Percentiles rank a stretch among this genome's conserved stretches.
Conservation (phyloP, 192 early-diverging fungal genomes). For the Coemansia guatemalensis region DNA sequence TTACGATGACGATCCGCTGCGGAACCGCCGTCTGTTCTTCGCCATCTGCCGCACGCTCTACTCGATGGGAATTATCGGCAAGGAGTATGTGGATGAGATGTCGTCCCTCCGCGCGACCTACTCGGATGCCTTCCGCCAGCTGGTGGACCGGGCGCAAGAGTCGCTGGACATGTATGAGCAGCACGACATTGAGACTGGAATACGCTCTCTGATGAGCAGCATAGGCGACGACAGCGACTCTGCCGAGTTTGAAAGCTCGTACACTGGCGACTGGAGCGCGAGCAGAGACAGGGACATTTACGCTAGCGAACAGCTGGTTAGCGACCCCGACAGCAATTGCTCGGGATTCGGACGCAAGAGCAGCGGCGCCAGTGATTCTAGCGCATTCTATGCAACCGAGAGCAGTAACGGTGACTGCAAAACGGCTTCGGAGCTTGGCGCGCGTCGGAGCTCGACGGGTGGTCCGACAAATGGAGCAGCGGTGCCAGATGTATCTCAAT, state of each 20-base stretch:
- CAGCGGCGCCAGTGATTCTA: too few species aligned
- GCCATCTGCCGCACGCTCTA: conserved; percentile 84
- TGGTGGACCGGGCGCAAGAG: conserved; percentile 77
- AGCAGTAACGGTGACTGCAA: not conserved
- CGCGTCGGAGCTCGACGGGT: too few species aligned
- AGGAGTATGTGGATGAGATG: conserved; percentile 82
- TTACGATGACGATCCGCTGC: conserved; percentile 84
- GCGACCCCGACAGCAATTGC: not conserved
- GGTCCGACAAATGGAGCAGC: too few species aligned
- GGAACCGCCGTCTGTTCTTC: conserved; percentile 83
- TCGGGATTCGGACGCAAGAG: too few species aligned
- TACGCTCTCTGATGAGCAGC: conserved; percentile 35
- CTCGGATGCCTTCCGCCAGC: conserved; percentile 79
- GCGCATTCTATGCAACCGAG: not conserved
- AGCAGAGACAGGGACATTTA: not conserved
- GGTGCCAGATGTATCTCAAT: too few species aligned
- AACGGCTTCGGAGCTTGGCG: too few species aligned
- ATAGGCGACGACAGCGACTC: conserved; percentile 28
- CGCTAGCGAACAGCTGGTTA: not conserved
- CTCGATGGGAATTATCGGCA: conserved; percentile 79
- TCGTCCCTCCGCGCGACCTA: conserved; percentile 78
- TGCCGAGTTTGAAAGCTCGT: conserved; percentile 17
- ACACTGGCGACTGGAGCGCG: conserved; percentile 11
- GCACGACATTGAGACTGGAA: conserved; percentile 48
- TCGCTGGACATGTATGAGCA: conserved; percentile 53